Conservation (phyloP, 768 basidiomycete genomes). For the Lentinus tigrinus region DNA sequence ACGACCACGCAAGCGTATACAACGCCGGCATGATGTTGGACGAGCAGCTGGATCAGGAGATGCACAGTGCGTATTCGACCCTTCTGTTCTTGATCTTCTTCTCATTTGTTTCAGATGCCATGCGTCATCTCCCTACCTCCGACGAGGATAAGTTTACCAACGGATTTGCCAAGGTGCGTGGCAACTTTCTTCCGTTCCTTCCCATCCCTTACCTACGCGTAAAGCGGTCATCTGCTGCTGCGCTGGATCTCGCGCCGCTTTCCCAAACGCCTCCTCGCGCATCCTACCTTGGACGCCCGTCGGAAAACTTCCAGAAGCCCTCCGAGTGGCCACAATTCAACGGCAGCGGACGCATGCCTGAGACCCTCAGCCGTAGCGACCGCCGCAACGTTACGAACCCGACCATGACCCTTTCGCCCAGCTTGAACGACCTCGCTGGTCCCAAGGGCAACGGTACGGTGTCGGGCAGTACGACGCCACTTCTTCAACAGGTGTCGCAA, state of each 20-base stretch:
- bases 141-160: conserved; percentile 85
- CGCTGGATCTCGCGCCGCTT: conserved; percentile 88
- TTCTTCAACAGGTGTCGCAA: conserved; percentile 61
- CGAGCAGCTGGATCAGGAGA: conserved; percentile 90
- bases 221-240: conserved; percentile 79
- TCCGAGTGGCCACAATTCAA: conserved; percentile 96
- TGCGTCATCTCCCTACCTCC: conserved; percentile 82
- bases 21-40: conserved; percentile 91
- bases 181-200: background rate
- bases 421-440: conserved; percentile 47
- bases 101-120: conserved; percentile 59
- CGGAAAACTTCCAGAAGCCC: conserved; percentile 63
- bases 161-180: conserved; percentile 62
- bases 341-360: conserved; percentile 58
- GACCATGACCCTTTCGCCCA: conserved; percentile 59
- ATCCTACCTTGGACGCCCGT: conserved; percentile 50
- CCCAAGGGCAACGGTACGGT: conserved; percentile 45
- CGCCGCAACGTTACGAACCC: conserved; percentile 77
- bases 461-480: conserved; percentile 65
- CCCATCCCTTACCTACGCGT: conserved; percentile 11
- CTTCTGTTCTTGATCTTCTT: conserved; percentile 1
- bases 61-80: conserved; percentile 68
- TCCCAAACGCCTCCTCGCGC: conserved; percentile 76
- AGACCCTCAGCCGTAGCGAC: conserved; percentile 54
- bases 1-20: conserved; percentile 65